Evolutionary conservation across 164 flowering plant species (phyloP).

Genomic region (Dillenia suffruticosa): DNA sequence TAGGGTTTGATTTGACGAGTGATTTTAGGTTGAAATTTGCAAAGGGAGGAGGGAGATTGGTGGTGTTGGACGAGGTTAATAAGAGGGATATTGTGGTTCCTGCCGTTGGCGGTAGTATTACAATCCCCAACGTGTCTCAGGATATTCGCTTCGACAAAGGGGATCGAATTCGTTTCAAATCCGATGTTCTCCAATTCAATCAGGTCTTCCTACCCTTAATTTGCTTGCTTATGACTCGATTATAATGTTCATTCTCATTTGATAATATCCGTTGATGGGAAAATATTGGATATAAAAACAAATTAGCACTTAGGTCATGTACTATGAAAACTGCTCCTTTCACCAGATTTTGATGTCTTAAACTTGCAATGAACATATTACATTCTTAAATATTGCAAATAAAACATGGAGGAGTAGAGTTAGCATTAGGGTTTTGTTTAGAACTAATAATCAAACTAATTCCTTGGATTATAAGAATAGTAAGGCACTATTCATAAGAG

Average conservation of each 20-base stretch:
- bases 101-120: conserved; percentile 24
- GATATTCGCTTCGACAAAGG: conserved; percentile 80
- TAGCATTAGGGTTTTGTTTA: too few species aligned
- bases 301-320: too few species aligned
- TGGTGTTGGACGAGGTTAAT: conserved; percentile 50
- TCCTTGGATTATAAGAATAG: too few species aligned
- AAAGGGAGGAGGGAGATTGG: conserved; percentile 53
- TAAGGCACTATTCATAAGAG: too few species aligned
- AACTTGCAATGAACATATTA: too few species aligned
- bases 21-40: conserved; percentile 80
- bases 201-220: conserved; percentile 39
- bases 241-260: neutral
- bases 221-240: neutral
- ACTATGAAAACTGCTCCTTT: too few species aligned
- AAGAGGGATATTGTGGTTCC: conserved; percentile 60
- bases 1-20: conserved; percentile 68
- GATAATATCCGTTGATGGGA: neutral
- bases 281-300: neutral
- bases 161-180: conserved; percentile 66
- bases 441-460: too few species aligned
- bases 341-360: too few species aligned
- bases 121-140: conserved; percentile 39
- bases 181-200: conserved; percentile 81
- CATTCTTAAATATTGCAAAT: too few species aligned
- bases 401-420: too few species aligned